Evolutionary conservation across 1,284 basidiomycete genomes (phyloP).

Genomic region (Porodaedalea pini): DNA sequence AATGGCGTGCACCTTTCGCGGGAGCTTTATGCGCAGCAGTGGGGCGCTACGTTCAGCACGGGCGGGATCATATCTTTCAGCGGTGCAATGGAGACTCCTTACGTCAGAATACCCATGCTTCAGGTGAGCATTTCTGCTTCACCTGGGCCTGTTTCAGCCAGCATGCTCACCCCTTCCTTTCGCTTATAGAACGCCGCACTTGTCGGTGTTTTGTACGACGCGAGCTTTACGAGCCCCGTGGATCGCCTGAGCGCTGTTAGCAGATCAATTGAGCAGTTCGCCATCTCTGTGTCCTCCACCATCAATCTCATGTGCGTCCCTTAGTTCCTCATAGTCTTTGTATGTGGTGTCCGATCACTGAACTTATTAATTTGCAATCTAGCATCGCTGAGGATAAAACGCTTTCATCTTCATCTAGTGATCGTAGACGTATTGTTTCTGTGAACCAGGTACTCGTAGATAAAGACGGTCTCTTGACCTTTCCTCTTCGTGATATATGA

Average conservation of each 20-base stretch:
- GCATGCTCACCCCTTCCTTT: background rate
- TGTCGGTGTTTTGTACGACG: constrained; percentile 14
- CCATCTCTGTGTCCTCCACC: constrained; percentile 11
- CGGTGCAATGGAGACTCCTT: constrained; percentile 11
- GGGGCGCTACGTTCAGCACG: constrained; percentile 10
- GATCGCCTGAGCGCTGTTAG: background rate
- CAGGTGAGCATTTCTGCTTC: constrained; percentile 2
- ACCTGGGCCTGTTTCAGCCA: background rate
- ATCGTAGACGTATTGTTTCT: constrained; percentile 15
- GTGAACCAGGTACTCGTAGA: constrained; percentile 18
- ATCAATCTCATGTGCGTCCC: constrained; percentile 15
- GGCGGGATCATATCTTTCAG: constrained; percentile 3
- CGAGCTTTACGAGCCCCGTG: background rate
- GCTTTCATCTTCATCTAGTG: background rate
- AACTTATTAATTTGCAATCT: background rate
- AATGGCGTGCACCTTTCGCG: constrained; percentile 17
- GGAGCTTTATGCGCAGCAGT: constrained; percentile 15
- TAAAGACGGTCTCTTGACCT: constrained; percentile 8
- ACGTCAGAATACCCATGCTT: constrained; percentile 14
- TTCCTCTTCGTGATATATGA: constrained; percentile 12
- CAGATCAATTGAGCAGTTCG: background rate
- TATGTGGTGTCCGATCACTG: no score
- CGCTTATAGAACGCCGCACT: constrained; percentile 17
- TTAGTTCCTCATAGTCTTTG: background rate
- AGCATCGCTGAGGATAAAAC: constrained; percentile 20